phyloP scores from a whole-genome alignment of 805 yeast genomes.

The Suhomyces emberorum region DNA sequence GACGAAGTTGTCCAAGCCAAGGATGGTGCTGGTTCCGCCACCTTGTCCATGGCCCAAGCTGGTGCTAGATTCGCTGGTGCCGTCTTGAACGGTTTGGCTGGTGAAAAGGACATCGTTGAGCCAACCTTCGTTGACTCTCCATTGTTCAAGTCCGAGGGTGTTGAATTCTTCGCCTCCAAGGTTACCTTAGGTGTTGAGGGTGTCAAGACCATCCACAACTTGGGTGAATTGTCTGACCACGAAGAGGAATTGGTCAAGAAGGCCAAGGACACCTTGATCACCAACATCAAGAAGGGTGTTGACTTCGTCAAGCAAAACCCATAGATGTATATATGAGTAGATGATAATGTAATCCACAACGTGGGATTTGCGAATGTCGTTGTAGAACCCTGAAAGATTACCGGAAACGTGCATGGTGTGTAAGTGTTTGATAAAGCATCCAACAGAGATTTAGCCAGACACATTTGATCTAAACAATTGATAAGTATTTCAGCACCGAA shows the following conservation, averaged over 20 bases:
- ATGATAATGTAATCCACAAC: too few relatives aligned
- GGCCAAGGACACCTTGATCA: conserved; percentile 86
- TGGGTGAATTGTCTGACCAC: conserved; percentile 68
- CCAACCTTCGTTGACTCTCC: conserved; percentile 78
- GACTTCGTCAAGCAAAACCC: conserved; percentile 76
- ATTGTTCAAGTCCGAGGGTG: conserved; percentile 81
- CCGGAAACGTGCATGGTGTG: too few relatives aligned
- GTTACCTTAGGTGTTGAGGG: conserved; percentile 93
- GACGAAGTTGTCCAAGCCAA: conserved; percentile 86
- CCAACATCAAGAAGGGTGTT: conserved; percentile 92
- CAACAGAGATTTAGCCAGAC: too few relatives aligned
- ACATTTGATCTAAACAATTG: too few relatives aligned
- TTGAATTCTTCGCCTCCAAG: conserved; percentile 93
- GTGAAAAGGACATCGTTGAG: conserved; percentile 62
- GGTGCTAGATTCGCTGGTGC: conserved; percentile 75
- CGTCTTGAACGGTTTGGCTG: conserved; percentile 61
- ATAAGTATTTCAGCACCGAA: too few relatives aligned
- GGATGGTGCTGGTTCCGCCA: conserved; percentile 81
- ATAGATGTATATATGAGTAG: conserved; percentile 33
- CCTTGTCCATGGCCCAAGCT: conserved; percentile 84
- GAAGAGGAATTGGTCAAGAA: conserved; percentile 81
- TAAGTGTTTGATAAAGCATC: too few relatives aligned
- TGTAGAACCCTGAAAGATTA: too few relatives aligned
- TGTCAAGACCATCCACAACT: conserved; percentile 73
- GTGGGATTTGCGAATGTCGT: too few relatives aligned